Conservation (phyloP, 768 basidiomycete genomes). For the Boletus tylopilopsis region DNA sequence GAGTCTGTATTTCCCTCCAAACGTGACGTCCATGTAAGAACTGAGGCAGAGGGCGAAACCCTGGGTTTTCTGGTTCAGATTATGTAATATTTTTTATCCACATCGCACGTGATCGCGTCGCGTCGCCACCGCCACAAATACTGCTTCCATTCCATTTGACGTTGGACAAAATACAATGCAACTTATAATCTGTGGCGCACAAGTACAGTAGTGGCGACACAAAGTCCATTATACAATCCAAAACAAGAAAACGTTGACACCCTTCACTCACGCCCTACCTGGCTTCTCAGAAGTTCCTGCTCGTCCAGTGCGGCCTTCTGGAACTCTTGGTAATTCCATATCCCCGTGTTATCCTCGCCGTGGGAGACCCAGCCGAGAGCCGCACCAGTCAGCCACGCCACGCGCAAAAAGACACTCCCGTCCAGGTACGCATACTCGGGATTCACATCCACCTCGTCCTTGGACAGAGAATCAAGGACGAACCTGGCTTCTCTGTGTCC, state of each 20-base stretch:
- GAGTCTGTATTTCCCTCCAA: conserved; percentile 74
- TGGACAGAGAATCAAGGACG: conserved; percentile 20
- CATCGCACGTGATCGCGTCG: conserved; percentile 30
- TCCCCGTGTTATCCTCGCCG: conserved; percentile 29
- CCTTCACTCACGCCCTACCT: conserved; percentile 12
- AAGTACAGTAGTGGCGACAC: neutral
- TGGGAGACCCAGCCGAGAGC: conserved; percentile 40
- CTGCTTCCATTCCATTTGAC: neutral
- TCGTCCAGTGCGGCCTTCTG: conserved; percentile 22
- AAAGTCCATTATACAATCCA: neutral
- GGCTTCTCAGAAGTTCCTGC: conserved; percentile 20
- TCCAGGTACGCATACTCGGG: conserved; percentile 49
- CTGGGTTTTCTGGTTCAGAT: conserved; percentile 14
- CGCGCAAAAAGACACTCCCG: conserved; percentile 60
- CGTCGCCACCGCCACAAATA: neutral
- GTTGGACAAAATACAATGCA: too few species aligned
- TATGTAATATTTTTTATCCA: conserved; percentile 21
- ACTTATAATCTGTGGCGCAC: neutral
- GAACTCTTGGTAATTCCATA: conserved; percentile 31
- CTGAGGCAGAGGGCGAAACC: conserved; percentile 15
- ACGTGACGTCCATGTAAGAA: conserved; percentile 37
- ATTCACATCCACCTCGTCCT: conserved; percentile 33
- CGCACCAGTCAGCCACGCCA: conserved; percentile 49
- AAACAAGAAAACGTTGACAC: neutral
- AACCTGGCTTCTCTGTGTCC: conserved; percentile 39